These are phyloP conservation scores for Saturnispora sekii DNA, from an alignment of 805 yeast genomes.

Conservation along the genomic window DNA sequence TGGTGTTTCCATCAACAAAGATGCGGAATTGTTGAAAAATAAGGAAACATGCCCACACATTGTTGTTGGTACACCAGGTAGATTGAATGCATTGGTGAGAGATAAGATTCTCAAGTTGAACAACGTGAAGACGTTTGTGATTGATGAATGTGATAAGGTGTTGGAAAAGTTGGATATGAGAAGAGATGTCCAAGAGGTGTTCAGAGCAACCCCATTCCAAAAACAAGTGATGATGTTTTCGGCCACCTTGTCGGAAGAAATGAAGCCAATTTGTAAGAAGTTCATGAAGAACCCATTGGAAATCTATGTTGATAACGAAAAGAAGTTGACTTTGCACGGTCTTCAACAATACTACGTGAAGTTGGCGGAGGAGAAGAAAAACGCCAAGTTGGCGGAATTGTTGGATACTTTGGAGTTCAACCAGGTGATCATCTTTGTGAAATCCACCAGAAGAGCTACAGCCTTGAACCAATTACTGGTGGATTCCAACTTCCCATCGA, in stretches of 20 bases:
- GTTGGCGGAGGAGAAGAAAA: conserved; percentile 84
- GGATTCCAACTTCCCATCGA: conserved; percentile 93
- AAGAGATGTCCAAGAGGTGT: conserved; percentile 96
- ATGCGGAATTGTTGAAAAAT: conserved; percentile 78
- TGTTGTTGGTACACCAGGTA: conserved; percentile 97
- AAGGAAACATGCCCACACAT: conserved; percentile 94
- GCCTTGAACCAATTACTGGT: conserved; percentile 81
- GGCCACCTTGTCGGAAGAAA: conserved; percentile 89
- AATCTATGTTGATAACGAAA: conserved; percentile 95
- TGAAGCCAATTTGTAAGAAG: conserved; percentile 94
- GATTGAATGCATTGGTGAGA: conserved; percentile 87
- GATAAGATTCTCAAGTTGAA: conserved; percentile 81
- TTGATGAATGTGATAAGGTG: conserved; percentile 98
- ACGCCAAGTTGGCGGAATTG: conserved; percentile 83
- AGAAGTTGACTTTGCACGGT: conserved; percentile 95
- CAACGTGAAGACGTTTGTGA: conserved; percentile 87
- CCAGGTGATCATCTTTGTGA: conserved; percentile 95
- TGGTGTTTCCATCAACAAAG: conserved; percentile 81
- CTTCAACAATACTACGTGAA: conserved; percentile 93
- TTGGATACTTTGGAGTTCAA: conserved; percentile 92
- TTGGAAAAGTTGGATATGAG: conserved; percentile 84
- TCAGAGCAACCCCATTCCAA: conserved; percentile 95
- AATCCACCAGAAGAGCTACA: conserved; percentile 83
- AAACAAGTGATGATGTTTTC: conserved; percentile 99
- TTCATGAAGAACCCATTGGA: conserved; percentile 97